Base-by-base conservation (phyloP, 1,284 basidiomycete genomes). In the Tilletia horrida region DNA sequence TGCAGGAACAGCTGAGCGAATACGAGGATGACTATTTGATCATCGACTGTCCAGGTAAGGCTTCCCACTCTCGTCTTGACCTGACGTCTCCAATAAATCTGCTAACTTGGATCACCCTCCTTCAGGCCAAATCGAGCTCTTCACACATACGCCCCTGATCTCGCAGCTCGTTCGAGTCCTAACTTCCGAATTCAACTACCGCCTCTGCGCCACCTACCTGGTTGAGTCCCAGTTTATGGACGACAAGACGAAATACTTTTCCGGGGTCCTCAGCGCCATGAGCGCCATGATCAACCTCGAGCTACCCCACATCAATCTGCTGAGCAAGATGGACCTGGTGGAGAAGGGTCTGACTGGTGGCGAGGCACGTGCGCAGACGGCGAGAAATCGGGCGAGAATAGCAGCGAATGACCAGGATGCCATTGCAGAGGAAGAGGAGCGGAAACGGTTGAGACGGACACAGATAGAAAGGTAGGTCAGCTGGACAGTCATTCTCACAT, bases 301-400 rank as follows among this genome's bases (percentile, higher is more conserved):
- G 78, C 88, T 97, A 48, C 92, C 93, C 0, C 96, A 93, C 89
- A 89, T 99, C 72, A 98, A 98, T 75, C 84, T 98, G 80, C 92
- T 99, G 90, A 95, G 91, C 66, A 99, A 99, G 84, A 98, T 99
- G 95, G 96, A 99, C 83, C 86, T 99, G 31, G 91, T 98, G 43
- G 80, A 29, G 21, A 63, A 62, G 23, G 23, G 59, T 1, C 27
- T 21, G 40, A 47, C 43, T 18, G 59, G 57, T 31, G 16, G 0
- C 35, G 40, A 0, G 42, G 8, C 40, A 16, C 23, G 57, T 21
- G n/a, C 23, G 8, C 18, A 16, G 21, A 29, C 29, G n/a, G 7
- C 29, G 8, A 25, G 29, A 29, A 16, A 31, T 59, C 23, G 27
- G 29, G 27, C 55, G 3, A 31, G 35, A 29, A 9, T 35, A 29